Evolutionary conservation across 2,329 filamentous ascomycete genomes (phyloP).

Genomic region (Aspergillus ochraceoroseus): DNA sequence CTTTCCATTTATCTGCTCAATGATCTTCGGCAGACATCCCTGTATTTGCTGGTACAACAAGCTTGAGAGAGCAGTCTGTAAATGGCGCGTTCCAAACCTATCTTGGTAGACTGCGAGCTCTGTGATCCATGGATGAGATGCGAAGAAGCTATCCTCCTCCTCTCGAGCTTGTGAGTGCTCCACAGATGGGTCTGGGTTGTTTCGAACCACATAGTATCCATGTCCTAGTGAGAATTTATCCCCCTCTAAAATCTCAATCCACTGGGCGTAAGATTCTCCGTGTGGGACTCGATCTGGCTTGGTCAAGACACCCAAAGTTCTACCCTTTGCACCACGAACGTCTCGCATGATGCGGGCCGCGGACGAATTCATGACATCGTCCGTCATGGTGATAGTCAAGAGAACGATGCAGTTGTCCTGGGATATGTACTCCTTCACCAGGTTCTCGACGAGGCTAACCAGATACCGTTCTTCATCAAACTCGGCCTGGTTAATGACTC

Average conservation of each 20-base stretch:
- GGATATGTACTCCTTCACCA: slow-evolving; percentile 65
- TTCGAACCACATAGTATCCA: slow-evolving; percentile 74
- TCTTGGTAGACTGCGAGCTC: slow-evolving; percentile 37
- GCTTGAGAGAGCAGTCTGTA: slow-evolving; percentile 48
- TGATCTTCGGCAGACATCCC: slow-evolving; percentile 33
- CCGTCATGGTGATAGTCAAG: slow-evolving; percentile 71
- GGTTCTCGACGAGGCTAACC: slow-evolving; percentile 64
- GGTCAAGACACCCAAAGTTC: slow-evolving; percentile 72
- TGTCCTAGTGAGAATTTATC: slow-evolving; percentile 60
- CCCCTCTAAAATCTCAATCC: slow-evolving; percentile 60
- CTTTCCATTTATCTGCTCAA: slow-evolving; percentile 43
- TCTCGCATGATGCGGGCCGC: slow-evolving; percentile 61
- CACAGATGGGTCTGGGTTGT: slow-evolving; percentile 43
- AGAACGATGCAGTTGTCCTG: slow-evolving; percentile 69
- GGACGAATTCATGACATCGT: slow-evolving; percentile 69
- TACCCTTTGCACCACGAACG: slow-evolving; percentile 49
- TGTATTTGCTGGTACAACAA: slow-evolving; percentile 48
- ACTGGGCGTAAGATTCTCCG: slow-evolving; percentile 52
- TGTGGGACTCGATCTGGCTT: slow-evolving; percentile 70
- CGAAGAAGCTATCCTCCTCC: slow-evolving; percentile 52
- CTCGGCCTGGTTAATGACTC: slow-evolving; percentile 68
- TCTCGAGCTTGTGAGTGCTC: slow-evolving; percentile 47
- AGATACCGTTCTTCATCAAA: slow-evolving; percentile 62
- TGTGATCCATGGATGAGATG: slow-evolving; percentile 44
- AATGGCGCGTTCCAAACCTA: slow-evolving; percentile 50